These are phyloP conservation scores for Smallanthus sonchifolius DNA, from an alignment of 129 eudicot species.

Conservation along the genomic window DNA sequence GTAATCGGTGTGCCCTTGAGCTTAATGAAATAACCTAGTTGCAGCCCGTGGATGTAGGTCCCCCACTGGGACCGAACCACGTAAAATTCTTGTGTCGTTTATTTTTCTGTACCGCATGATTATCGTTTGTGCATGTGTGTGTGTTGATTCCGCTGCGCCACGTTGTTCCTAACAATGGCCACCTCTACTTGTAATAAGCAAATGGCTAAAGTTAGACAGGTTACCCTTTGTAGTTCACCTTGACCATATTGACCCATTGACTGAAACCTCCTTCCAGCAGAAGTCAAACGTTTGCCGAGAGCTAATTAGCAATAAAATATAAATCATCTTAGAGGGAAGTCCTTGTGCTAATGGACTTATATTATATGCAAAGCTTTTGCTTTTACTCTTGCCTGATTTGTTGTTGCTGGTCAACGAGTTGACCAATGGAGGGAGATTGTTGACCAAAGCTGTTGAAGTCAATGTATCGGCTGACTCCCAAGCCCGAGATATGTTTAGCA, in stretches of 20 bases:
- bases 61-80: too few species aligned
- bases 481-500: constrained; percentile 73
- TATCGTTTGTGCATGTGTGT: too few species aligned
- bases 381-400: constrained; percentile 65
- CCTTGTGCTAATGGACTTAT: constrained; percentile 4
- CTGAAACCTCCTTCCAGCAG: constrained; percentile 95
- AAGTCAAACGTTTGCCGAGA: constrained; percentile 71
- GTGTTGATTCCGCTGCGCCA: too few species aligned
- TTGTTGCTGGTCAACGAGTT: constrained; percentile 42
- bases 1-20: too few species aligned
- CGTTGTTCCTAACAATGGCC: too few species aligned
- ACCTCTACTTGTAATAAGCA: constrained; percentile 11
- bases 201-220: constrained; percentile 20
- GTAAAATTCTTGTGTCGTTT: too few species aligned
- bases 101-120: too few species aligned
- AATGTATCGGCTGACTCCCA: constrained; percentile 91
- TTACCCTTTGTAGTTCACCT: constrained; percentile 90
- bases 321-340: constrained; percentile 15
- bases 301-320: constrained; percentile 52
- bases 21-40: too few species aligned
- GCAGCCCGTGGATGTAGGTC: too few species aligned
- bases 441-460: constrained; percentile 56
- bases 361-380: constrained; percentile 15
- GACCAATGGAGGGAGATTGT: constrained; percentile 56
- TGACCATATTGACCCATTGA: constrained; percentile 92